Evolutionary conservation across 2,329 filamentous ascomycete species (phyloP), one percentile per base, ranked within the genome.

Genomic region (Talaromyces piceae): DNA sequence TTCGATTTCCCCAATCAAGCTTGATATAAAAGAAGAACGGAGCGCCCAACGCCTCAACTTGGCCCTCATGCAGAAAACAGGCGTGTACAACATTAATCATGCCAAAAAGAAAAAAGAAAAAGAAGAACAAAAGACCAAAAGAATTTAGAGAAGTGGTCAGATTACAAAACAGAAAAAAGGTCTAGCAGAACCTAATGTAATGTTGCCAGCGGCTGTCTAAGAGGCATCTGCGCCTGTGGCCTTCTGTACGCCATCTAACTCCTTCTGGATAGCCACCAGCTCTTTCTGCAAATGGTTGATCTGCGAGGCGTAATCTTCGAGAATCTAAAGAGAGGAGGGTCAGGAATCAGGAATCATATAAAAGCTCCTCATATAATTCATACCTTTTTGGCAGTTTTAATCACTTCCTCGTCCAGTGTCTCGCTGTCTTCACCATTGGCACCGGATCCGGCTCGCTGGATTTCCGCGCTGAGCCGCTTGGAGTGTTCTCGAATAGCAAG

Each of bases 361-460:
- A 9, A 2, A 20, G n/a, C n/a, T n/a, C n/a, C n/a, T n/a, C n/a
- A 3, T 23, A 13, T 6, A 9, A 5, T 5, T 30, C 71, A 46
- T 67, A 82, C 80, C 77, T 84, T 82, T 62, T 79, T 80, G 39
- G 81, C 73, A 52, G 75, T 76, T 66, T 76, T 78, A 63, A 83
- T 70, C 5, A 80, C 77, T 45, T 79, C 73, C 57, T 82, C 81
- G 45, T 81, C 76, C 44, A 84, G 65, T 18, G 72, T 67, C 23
- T 69, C 69, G 6, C 72, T 70, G 6, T 68, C 67, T 52, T 75
- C 69, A 27, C 69, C 64, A 22, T 61, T 61, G 31, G 61, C 56
- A 23, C 61, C 61, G 41, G 63, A 59, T 1, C 78, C 80, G 45
- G 79, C 65, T 62, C 74, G 75, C 62, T 83, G 80, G 51, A 81